These are phyloP conservation scores for Hyaloperonospora arabidopsidis DNA, from an alignment of 352 stramenopile species.

Conservation along the genomic window DNA sequence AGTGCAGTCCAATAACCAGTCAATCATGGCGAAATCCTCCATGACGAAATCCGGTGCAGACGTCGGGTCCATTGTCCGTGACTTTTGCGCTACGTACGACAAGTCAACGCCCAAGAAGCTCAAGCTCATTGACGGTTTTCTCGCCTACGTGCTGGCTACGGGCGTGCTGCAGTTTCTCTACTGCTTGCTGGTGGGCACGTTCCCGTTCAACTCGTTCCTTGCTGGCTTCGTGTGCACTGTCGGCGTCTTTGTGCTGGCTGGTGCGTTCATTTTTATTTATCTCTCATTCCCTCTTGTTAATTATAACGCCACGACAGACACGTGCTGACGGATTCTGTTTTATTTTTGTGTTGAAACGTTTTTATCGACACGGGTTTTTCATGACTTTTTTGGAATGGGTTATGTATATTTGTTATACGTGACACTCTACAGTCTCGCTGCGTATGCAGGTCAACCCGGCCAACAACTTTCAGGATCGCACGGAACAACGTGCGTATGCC, in stretches of 20 bases:
- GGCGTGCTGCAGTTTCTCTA: conserved; percentile 89
- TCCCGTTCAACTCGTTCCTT: conserved; percentile 91
- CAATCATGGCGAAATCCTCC: conserved; percentile 27
- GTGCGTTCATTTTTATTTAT: conserved; percentile 26
- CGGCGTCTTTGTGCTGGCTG: conserved; percentile 84
- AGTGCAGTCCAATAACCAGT: too few species aligned
- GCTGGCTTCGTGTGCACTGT: conserved; percentile 86
- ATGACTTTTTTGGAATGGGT: too few species aligned
- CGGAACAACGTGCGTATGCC: conserved; percentile 80
- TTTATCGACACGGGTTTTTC: too few species aligned
- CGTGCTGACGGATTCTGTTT: background rate
- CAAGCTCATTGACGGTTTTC: conserved; percentile 87
- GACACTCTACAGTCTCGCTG: conserved; percentile 59
- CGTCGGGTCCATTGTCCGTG: conserved; percentile 46
- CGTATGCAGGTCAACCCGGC: conserved; percentile 87
- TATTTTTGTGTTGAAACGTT: too few species aligned
- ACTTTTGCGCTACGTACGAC: conserved; percentile 68
- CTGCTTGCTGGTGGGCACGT: conserved; percentile 83
- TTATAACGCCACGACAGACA: too few species aligned
- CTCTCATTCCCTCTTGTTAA: background rate
- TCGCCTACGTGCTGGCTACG: conserved; percentile 83
- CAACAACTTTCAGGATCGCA: conserved; percentile 78
- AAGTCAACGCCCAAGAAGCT: conserved; percentile 84
- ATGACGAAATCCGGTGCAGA: conserved; percentile 25
- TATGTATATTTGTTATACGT: conserved; percentile 7